Base-by-base conservation (phyloP, 345 rosid genomes). In the Aegle marmelos region DNA sequence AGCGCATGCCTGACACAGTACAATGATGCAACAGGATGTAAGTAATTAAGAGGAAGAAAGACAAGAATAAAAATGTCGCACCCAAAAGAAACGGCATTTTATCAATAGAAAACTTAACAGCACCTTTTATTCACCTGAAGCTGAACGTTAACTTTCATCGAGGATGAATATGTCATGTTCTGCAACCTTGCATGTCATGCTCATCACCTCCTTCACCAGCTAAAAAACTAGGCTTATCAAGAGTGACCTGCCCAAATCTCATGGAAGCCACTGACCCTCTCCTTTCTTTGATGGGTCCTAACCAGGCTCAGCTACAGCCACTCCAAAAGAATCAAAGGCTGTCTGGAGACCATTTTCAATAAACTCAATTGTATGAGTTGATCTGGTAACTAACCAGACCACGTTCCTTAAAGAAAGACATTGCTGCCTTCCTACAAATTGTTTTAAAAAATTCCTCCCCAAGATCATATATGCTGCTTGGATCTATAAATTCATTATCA, bases 331-430 rank as follows among this genome's bases (percentile, higher is more conserved):
- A 61, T 89, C 84, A 64, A 96, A 89, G 36, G 82, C 83, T 19
- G 73, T 88, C 83, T 89, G 94, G 8, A 96, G 85, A 27, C 98
- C 98, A 70, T 85, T 78, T 11, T 76, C 9, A n/a, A 92, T 78
- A 79, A 91, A 96, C 53, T 89, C 86, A 56, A 56, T 96, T 90
- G 86, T 87, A 92, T 0, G 97, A 91, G 78, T 96, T 91, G 58
- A 94, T 82, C 77, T 96, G 98, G 75, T 94, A 98, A 67, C 98
- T 94, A 21, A 92, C 86, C 17, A 96, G 90, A 19, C 97, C 97
- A 9, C 87, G 88, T 82, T 96, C 86, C 0, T 89, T 75, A 64
- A 92, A 96, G 61, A 96, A 94, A 2, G 87, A 82, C 5, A 83
- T 85, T 0, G 92, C 84, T 0, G 97, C 94, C 76, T 90, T 87